These are phyloP conservation scores for Oryza australiensis DNA, from an alignment of 176 grass and related monocot genomes.

Conservation along the genomic window DNA sequence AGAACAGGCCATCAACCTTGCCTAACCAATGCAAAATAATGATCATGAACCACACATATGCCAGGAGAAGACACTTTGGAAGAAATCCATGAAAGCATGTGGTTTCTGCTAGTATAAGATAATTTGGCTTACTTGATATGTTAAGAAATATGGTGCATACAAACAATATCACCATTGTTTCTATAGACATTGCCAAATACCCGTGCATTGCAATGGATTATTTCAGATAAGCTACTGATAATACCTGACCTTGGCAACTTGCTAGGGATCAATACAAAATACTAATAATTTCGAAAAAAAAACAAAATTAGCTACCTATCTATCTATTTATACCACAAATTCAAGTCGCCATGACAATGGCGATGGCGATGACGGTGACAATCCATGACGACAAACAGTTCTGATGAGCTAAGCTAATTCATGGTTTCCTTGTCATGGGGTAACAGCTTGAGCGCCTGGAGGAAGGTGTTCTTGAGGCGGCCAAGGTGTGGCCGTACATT, in stretches of 20 bases:
- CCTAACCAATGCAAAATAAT: conserved; percentile 16
- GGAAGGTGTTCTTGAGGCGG: conserved; percentile 77
- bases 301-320: neutral
- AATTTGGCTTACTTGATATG: neutral
- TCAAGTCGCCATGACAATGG: neutral
- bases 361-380: neutral
- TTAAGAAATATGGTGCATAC: neutral
- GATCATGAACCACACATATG: conserved; percentile 15
- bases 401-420: neutral
- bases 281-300: neutral
- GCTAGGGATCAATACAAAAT: neutral
- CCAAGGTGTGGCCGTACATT: conserved; percentile 82
- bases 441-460: conserved; percentile 64
- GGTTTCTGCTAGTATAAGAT: neutral
- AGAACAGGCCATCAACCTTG: conserved; percentile 34
- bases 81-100: neutral
- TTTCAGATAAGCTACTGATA: neutral
- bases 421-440: conserved; percentile 44
- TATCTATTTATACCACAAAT: neutral
- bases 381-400: neutral
- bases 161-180: neutral
- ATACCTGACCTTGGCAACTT: neutral
- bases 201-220: neutral
- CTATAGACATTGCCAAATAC: neutral
- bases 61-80: neutral